Base-by-base conservation (phyloP, 768 basidiomycete genomes). In the Suillus fuscotomentosus region DNA sequence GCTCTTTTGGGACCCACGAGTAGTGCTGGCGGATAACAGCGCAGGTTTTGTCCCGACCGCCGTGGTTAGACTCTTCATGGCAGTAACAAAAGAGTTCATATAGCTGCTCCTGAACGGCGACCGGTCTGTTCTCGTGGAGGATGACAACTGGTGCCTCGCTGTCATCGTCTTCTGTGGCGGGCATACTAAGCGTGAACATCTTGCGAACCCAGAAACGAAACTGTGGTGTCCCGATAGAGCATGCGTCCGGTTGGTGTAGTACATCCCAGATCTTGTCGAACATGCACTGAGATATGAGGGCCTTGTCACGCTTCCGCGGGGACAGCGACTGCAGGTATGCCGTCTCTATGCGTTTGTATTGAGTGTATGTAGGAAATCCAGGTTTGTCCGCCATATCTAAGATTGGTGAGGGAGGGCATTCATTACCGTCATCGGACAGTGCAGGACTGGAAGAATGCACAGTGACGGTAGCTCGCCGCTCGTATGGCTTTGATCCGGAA, bases 201-300 rank as follows among this genome's bases (percentile, higher is more conserved):
- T 90, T 91, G 70, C 90, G 87, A 14, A 87, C 91, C 91, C 91
- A 93, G 75, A 88, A 91, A 48, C 90, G 84, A 73, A 92, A 93
- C 70, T 92, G 90, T 1, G 90, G 83, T 2, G 84, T 87, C 50
- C 74, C 76, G 60, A 81, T 64, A 65, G 80, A 78, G 27, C 78
- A 79, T 34, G 78, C 73, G 1, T 82, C 79, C 7, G 86, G 85
- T 62, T 83, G 76, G 43, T 83, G 81, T 31, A 93, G 79, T 24
- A 89, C 86, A 67, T 86, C 83, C 84, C 88, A 88, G 74, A 92
- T 87, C 53, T 86, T 79, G 77, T 89, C 88, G 71, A 91, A 91
- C 81, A 88, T 80, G 39, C 76, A 76, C 69, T 88, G 88, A 14
- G 85, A 86, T 73, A 94, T 88, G 64, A 93, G 83, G 5, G 91